phyloP scores from a whole-genome alignment of 306 rosid genomes.

The Quercus mongolica region DNA sequence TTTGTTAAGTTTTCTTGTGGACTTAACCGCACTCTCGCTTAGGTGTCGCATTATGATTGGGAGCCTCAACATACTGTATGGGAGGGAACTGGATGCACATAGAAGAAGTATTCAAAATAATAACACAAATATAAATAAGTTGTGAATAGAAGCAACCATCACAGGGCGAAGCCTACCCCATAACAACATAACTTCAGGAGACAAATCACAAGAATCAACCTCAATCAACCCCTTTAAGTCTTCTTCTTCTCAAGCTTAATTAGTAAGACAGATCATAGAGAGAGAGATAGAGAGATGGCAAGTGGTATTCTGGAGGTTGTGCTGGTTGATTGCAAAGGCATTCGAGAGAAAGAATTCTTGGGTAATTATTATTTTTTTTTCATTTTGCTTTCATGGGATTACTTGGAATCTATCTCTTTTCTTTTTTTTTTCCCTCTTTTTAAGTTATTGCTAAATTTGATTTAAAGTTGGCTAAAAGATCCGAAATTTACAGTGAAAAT shows the following conservation, averaged over 20 bases:
- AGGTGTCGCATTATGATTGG: no score
- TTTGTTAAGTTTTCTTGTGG: no score
- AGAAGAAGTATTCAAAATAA: not conserved
- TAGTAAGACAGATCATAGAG: not conserved
- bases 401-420: not conserved
- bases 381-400: not conserved
- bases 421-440: not conserved
- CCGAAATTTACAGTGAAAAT: slow-evolving; percentile 6
- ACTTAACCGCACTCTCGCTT: no score
- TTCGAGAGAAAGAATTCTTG: not conserved
- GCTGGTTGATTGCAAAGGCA: not conserved
- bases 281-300: not conserved
- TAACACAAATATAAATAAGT: not conserved
- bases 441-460: not conserved
- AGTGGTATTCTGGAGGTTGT: not conserved
- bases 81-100: no score
- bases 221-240: not conserved
- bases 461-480: not conserved
- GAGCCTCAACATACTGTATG: no score
- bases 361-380: not conserved
- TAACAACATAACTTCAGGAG: not conserved
- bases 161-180: not conserved
- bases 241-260: not conserved
- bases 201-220: not conserved
- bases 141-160: not conserved